phyloP scores from a whole-genome alignment of 768 basidiomycete species.

The Dacryopinax primogenitus region DNA sequence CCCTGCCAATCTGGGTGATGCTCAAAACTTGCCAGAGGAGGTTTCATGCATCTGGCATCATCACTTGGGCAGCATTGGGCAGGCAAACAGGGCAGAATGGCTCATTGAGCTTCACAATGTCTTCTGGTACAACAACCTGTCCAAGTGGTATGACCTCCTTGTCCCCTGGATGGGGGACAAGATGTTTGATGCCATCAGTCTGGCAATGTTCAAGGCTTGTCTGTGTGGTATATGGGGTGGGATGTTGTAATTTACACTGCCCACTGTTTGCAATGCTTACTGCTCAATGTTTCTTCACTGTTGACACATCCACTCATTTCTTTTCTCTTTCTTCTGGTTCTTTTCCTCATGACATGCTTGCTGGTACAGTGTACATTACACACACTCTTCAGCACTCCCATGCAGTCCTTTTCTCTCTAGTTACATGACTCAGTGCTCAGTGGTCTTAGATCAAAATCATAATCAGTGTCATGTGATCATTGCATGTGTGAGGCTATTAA shows the following conservation, averaged over 20 bases:
- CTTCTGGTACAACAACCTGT: not conserved
- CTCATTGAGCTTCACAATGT: not conserved
- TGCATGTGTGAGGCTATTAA: not conserved
- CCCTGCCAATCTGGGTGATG: not conserved
- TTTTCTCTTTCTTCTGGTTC: not conserved
- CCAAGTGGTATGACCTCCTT: not conserved
- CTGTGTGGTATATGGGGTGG: not conserved
- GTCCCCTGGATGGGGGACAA: not conserved
- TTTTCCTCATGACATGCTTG: not conserved
- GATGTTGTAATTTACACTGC: not conserved
- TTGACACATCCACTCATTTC: too few species aligned
- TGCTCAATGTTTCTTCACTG: not conserved
- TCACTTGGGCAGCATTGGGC: not conserved
- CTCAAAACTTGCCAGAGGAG: not conserved
- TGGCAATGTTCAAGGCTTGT: not conserved
- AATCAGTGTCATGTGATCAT: not conserved
- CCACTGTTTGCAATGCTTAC: not conserved
- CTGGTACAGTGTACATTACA: not conserved
- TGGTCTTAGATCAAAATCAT: not conserved
- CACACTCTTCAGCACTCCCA: not conserved
- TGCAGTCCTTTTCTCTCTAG: not conserved
- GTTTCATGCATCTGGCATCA: not conserved
- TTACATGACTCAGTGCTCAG: not conserved
- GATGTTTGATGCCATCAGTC: not conserved
- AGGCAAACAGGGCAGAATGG: not conserved